Base-by-base conservation (phyloP, 2,329 filamentous ascomycete genomes). In the Hypoxylon sp. region DNA sequence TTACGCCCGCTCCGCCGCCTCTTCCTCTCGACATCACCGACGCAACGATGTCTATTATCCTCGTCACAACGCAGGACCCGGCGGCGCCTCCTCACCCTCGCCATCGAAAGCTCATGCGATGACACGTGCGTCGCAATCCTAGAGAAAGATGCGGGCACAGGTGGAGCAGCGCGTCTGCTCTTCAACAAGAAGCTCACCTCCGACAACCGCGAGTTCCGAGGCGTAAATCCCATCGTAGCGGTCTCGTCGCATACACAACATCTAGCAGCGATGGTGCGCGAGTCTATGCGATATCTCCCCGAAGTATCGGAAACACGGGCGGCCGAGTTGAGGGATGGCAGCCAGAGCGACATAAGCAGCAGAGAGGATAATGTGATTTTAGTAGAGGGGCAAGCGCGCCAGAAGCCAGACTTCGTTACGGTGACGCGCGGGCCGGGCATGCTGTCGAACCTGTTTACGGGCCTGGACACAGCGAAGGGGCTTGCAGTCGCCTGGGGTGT, bases 381-480 rank as follows among this genome's bases (percentile, higher is more conserved):
- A 61, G 71, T 77, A 20, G 76, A 77, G 65, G 79, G 76, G 1
- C 49, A 68, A 25, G 56, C 73, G 10, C 82, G 82, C 55, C 79
- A 79, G 70, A 85, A 87, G 46, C 94, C 93, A 0, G 92, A 98
- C 81, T 92, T 98, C 70, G 85, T 99, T n/a, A 89, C 92, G 6
- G 95, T 92, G 14, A 98, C 96, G 6, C 88, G 95, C 62, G 96
- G 96, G 0, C 96, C 96, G 0, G 96, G 96, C 20, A 97, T 98
- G 92, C 83, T 88, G 31, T 86, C 91, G 4, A 94, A 93, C 74
- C 85, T 99, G 31, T 86, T 89, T 20, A 89, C 91, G 14, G 96
- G 96, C 0, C 79, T 98, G 10, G 90, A 94, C 77, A 91, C 90
- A 22, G 96, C 94, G 17, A 98, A 98, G 80, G 96, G 94, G 0